Conservation (phyloP, 805 yeast species). For the Candida hungchunana region DNA sequence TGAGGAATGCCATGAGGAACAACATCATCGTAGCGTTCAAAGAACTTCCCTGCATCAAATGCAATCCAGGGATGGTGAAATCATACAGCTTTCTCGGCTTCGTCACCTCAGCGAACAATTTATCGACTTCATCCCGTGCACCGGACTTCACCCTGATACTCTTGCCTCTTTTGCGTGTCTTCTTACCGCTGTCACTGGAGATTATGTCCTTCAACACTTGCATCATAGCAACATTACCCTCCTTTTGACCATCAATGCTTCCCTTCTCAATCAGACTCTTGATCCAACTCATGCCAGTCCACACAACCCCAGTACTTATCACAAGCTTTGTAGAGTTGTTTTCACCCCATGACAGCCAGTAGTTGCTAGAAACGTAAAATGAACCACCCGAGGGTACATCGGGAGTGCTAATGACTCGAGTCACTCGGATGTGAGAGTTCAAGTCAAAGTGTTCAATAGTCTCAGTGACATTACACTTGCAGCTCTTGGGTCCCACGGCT, state of each 20-base stretch:
- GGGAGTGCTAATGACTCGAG: conserved; percentile 70
- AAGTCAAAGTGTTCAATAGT: conserved; percentile 52
- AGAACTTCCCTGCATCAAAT: background rate
- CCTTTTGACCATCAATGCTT: conserved; percentile 69
- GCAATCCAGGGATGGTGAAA: conserved; percentile 3
- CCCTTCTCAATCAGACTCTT: conserved; percentile 76
- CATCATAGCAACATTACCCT: conserved; percentile 43
- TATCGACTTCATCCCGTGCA: background rate
- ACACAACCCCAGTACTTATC: conserved; percentile 55
- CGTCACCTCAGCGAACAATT: background rate
- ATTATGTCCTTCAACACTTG: conserved; percentile 35
- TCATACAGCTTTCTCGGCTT: conserved; percentile 2
- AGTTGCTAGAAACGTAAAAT: conserved; percentile 57
- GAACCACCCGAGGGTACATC: conserved; percentile 88
- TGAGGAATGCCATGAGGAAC: background rate
- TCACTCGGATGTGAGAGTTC: conserved; percentile 52
- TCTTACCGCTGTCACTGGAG: conserved; percentile 14
- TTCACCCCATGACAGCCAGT: conserved; percentile 61
- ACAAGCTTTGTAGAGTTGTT: conserved; percentile 49
- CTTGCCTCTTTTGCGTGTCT: conserved; percentile 18
- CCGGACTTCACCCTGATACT: conserved; percentile 6
- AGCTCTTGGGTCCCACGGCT: conserved; percentile 90
- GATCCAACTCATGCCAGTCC: conserved; percentile 76
- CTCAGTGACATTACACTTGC: conserved; percentile 65
- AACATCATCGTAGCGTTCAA: background rate